These are phyloP conservation scores for Speleostelium caveatum DNA, from an alignment of 78 protist genomes.

Conservation along the genomic window DNA sequence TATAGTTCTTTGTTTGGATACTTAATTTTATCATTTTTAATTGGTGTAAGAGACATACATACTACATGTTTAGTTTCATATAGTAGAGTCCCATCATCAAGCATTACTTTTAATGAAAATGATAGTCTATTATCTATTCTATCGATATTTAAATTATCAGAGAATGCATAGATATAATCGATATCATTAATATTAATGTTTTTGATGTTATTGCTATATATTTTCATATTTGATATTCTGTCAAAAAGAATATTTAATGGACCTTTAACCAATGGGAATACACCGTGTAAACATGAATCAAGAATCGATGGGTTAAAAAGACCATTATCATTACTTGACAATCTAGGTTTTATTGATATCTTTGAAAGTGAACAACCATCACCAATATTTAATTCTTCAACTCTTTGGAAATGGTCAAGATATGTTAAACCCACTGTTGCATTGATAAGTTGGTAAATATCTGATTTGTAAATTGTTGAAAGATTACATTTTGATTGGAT, in stretches of 20 bases:
- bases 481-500: neutral
- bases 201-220: neutral
- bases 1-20: slow-evolving; percentile 25
- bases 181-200: too few species aligned
- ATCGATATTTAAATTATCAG: neutral
- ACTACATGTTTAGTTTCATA: neutral
- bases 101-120: neutral
- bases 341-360: neutral
- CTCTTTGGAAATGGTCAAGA: neutral
- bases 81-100: neutral
- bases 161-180: neutral
- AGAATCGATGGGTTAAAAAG: slow-evolving; percentile 25
- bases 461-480: neutral
- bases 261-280: neutral
- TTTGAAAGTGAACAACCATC: slow-evolving; percentile 6
- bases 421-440: neutral
- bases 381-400: neutral
- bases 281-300: slow-evolving; percentile 34
- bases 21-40: slow-evolving; percentile 3
- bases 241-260: slow-evolving; percentile 51
- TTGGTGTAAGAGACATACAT: neutral
- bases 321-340: slow-evolving; percentile 2
- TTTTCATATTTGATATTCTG: slow-evolving; percentile 13
- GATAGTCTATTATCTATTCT: neutral
- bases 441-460: neutral